phyloP scores from a whole-genome alignment of 2,329 filamentous ascomycete species.

The Sporothrix dimorphospora region DNA sequence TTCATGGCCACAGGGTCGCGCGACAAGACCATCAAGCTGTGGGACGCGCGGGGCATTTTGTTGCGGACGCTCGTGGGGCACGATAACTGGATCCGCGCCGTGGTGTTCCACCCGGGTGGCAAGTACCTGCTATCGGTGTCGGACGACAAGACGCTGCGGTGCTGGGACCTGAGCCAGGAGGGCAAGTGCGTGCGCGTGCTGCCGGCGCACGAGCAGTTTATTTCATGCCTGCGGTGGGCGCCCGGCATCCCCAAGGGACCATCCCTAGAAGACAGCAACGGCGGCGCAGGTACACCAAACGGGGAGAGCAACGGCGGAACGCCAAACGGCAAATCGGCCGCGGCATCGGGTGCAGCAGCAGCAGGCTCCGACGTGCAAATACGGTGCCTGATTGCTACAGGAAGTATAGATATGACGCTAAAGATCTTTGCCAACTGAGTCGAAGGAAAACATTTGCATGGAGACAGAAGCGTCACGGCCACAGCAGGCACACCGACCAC shows the following conservation, averaged over 20 bases:
- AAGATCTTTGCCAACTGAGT: conserved; percentile 70
- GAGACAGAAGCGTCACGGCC: no score
- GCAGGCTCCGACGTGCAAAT: conserved; percentile 60
- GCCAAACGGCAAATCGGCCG: conserved; percentile 37
- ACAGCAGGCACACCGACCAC: background rate
- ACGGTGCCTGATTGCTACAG: conserved; percentile 83
- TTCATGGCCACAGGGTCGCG: conserved; percentile 87
- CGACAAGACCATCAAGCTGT: conserved; percentile 89
- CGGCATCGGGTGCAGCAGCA: background rate
- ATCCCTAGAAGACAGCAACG: conserved; percentile 36
- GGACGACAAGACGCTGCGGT: conserved; percentile 90
- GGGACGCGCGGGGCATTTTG: conserved; percentile 82
- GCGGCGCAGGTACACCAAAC: conserved; percentile 19
- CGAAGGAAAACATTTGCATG: no score
- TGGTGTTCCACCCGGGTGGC: conserved; percentile 89
- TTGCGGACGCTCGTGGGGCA: conserved; percentile 85
- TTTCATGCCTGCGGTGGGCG: conserved; percentile 86
- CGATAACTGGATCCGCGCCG: conserved; percentile 88
- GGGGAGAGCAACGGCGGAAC: conserved; percentile 41
- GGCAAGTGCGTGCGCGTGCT: conserved; percentile 86
- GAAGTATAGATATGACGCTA: conserved; percentile 79
- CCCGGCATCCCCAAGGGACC: conserved; percentile 70
- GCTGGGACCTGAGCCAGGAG: conserved; percentile 92
- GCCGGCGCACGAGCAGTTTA: conserved; percentile 78
- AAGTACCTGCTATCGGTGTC: conserved; percentile 85